phyloP scores from a whole-genome alignment of 2,329 filamentous ascomycete species.

The Sclerotinia glacialis region DNA sequence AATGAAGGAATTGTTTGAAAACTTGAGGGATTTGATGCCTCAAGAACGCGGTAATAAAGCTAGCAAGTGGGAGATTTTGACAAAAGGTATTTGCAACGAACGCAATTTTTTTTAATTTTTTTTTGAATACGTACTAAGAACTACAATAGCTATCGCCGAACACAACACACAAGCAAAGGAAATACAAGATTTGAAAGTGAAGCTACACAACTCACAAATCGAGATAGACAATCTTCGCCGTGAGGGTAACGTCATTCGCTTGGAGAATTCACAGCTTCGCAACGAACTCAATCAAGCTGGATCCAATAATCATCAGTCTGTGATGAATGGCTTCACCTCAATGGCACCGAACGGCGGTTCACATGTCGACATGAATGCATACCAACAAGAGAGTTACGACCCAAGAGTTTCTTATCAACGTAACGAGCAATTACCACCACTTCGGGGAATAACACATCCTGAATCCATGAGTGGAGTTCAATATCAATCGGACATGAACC shows the following conservation, averaged over 20 bases:
- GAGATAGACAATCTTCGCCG: constrained; percentile 42
- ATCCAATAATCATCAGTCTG: constrained; percentile 38
- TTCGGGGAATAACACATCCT: constrained; percentile 39
- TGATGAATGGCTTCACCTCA: constrained; percentile 24
- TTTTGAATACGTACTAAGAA: too few relatives aligned
- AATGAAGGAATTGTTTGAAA: constrained; percentile 86
- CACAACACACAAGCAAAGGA: constrained; percentile 53
- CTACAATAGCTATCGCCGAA: constrained; percentile 56
- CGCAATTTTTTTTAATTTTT: too few relatives aligned
- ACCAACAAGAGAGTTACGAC: constrained; percentile 14
- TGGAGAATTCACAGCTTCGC: constrained; percentile 38
- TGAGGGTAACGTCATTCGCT: constrained; percentile 45
- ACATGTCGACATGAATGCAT: constrained; percentile 20
- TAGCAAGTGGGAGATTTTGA: constrained; percentile 86
- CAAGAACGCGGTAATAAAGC: constrained; percentile 80
- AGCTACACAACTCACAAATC: constrained; percentile 43
- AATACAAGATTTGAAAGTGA: constrained; percentile 31
- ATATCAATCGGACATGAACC: constrained; percentile 42
- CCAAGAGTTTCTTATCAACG: constrained; percentile 18
- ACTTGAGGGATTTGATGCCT: constrained; percentile 73
- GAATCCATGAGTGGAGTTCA: constrained; percentile 67
- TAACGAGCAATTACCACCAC: constrained; percentile 39
- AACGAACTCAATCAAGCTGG: constrained; percentile 34
- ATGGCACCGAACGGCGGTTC: constrained; percentile 20
- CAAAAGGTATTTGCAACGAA: constrained; percentile 61